These are phyloP conservation scores for Bipolaris victoriae DNA, from an alignment of 2,329 filamentous ascomycete genomes.

Conservation along the genomic window DNA sequence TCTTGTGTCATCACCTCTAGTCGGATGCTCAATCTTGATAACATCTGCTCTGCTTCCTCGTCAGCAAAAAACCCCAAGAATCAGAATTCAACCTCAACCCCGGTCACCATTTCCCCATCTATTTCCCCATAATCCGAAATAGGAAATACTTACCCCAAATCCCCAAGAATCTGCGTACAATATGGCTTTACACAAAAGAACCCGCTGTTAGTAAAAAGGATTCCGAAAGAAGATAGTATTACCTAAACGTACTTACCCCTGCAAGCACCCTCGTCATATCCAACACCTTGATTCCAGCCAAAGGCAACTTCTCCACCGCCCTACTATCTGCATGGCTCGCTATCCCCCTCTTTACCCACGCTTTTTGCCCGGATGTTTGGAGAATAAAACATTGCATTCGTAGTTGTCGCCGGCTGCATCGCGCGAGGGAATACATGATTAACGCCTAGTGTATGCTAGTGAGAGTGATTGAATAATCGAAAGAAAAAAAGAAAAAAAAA, in stretches of 20 bases:
- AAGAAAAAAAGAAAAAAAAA: background rate
- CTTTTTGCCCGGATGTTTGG: constrained; percentile 8
- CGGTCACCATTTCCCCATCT: too few relatives aligned
- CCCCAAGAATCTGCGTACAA: constrained; percentile 94
- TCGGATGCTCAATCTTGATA: constrained; percentile 95
- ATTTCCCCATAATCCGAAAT: background rate
- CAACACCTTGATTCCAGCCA: constrained; percentile 84
- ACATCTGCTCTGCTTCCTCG: constrained; percentile 75
- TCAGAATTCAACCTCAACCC: too few relatives aligned
- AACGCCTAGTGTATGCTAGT: background rate
- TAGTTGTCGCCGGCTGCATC: constrained; percentile 4
- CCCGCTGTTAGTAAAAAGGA: too few relatives aligned
- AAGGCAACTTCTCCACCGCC: constrained; percentile 63
- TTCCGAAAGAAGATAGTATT: too few relatives aligned
- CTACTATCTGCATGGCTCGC: constrained; percentile 49
- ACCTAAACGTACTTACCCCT: constrained; percentile 1
- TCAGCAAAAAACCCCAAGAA: constrained; percentile 9
- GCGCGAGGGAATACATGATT: constrained; percentile 26
- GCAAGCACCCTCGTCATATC: constrained; percentile 97
- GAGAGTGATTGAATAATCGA: background rate
- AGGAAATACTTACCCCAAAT: constrained; percentile 73
- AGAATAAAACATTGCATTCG: background rate
- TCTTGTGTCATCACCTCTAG: constrained; percentile 88
- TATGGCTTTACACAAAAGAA: constrained; percentile 70
- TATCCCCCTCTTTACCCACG: constrained; percentile 39